Conservation (phyloP, 2,329 filamentous ascomycete species). For the Scytalidium lignicola region DNA sequence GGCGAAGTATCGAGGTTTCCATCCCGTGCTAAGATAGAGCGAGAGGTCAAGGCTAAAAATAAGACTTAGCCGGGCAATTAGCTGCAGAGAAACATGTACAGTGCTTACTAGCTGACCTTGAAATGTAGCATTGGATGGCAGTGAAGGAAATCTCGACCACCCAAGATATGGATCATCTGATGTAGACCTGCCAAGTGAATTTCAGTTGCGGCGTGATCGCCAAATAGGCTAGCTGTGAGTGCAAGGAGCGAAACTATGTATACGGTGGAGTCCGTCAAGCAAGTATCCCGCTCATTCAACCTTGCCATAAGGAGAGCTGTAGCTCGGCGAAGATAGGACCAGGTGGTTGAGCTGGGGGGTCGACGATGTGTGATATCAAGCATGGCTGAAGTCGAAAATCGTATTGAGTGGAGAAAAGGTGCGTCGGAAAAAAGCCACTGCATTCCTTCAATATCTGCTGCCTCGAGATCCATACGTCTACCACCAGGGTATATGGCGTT, state of each 20-base stretch:
- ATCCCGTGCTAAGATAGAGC: too few relatives aligned
- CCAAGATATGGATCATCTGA: not conserved
- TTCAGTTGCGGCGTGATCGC: conserved; percentile 1
- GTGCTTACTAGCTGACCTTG: too few relatives aligned
- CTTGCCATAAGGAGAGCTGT: not conserved
- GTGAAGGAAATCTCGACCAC: not conserved
- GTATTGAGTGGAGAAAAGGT: not conserved
- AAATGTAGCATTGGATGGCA: too few relatives aligned
- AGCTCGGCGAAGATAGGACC: not conserved
- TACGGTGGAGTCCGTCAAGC: not conserved
- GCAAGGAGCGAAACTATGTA: not conserved
- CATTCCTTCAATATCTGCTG: too few relatives aligned
- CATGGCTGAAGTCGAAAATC: not conserved
- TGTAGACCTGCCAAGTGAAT: conserved; percentile 1
- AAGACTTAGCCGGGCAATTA: too few relatives aligned
- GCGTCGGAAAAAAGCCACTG: not conserved
- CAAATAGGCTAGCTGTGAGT: not conserved
- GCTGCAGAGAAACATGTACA: too few relatives aligned
- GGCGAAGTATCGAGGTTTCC: too few relatives aligned
- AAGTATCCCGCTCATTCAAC: not conserved
- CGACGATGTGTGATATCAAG: not conserved
- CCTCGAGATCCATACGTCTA: too few relatives aligned
- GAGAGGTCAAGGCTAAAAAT: too few relatives aligned
- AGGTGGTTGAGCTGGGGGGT: not conserved
- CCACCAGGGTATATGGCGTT: too few relatives aligned